Evolutionary conservation across 441 rosid species (phyloP).

Genomic region (Rhodomyrtus psidioides): DNA sequence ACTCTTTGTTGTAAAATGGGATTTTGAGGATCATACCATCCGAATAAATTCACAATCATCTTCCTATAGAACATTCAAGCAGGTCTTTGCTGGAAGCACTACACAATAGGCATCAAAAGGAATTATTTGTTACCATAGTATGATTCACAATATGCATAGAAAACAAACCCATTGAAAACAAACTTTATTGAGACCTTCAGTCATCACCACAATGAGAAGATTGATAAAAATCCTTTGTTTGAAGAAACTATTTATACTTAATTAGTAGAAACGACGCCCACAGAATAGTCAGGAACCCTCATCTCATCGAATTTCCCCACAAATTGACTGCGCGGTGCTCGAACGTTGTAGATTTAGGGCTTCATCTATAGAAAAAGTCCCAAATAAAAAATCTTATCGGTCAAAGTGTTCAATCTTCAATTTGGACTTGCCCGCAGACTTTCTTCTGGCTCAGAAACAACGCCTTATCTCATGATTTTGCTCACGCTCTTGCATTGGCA

Average conservation of each 20-base stretch:
- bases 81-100: not conserved
- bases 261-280: rapidly evolving
- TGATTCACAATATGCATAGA: not conserved
- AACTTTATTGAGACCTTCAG: not conserved
- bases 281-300: not conserved
- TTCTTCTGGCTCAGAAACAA: not conserved
- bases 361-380: not conserved
- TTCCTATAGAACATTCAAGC: not conserved
- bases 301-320: not conserved
- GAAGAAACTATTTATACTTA: not conserved
- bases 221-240: not conserved
- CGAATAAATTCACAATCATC: not conserved
- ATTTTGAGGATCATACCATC: not conserved
- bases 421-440: not conserved
- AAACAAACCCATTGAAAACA: not conserved
- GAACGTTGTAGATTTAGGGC: not conserved
- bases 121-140: not conserved
- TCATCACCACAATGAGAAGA: not conserved
- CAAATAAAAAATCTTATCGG: not conserved
- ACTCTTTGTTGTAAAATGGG: too few relatives aligned
- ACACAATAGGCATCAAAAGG: not conserved
- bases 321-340: not conserved
- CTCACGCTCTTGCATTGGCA: not conserved
- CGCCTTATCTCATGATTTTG: too few relatives aligned
- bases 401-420: not conserved